Evolutionary conservation across 2,329 filamentous ascomycete species (phyloP).

Genomic region (Aspergillus pseudoviridinutans): DNA sequence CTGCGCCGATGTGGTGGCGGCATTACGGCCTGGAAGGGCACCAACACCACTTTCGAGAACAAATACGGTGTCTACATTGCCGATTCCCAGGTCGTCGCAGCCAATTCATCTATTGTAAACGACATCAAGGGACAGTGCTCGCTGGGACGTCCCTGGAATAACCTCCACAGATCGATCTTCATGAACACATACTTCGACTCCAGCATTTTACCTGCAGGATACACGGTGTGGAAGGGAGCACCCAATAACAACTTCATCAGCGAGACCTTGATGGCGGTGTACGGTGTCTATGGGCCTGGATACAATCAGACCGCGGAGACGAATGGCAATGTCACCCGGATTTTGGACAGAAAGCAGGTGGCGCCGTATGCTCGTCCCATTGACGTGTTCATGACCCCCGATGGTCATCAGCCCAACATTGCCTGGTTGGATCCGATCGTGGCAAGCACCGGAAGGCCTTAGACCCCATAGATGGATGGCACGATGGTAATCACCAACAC

Average conservation of each 20-base stretch:
- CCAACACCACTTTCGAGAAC: constrained; percentile 62
- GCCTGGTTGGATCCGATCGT: neutral
- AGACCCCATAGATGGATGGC: neutral
- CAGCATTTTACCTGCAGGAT: constrained; percentile 51
- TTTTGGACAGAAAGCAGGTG: neutral
- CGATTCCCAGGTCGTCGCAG: constrained; percentile 50
- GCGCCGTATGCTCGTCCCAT: neutral
- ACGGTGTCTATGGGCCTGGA: neutral
- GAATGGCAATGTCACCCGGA: neutral
- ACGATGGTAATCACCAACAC: too few species aligned
- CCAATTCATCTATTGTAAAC: constrained; percentile 46
- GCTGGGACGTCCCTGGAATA: constrained; percentile 61
- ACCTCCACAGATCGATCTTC: constrained; percentile 55
- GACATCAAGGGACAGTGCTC: constrained; percentile 48
- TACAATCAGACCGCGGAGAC: neutral
- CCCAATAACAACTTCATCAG: neutral
- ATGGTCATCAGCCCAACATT: neutral
- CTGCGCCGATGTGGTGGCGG: constrained; percentile 62
- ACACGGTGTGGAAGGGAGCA: constrained; percentile 48
- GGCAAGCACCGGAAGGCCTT: neutral
- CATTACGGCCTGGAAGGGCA: constrained; percentile 66
- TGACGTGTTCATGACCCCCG: neutral
- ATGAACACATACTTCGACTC: constrained; percentile 53
- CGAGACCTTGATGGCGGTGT: neutral
- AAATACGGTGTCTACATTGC: constrained; percentile 65